A percentile compares a stretch with the other conserved stretches of the same genome.
phyloP scores from a whole-genome alignment of 2,329 filamentous ascomycete genomes.

The Fusarium sp. region DNA sequence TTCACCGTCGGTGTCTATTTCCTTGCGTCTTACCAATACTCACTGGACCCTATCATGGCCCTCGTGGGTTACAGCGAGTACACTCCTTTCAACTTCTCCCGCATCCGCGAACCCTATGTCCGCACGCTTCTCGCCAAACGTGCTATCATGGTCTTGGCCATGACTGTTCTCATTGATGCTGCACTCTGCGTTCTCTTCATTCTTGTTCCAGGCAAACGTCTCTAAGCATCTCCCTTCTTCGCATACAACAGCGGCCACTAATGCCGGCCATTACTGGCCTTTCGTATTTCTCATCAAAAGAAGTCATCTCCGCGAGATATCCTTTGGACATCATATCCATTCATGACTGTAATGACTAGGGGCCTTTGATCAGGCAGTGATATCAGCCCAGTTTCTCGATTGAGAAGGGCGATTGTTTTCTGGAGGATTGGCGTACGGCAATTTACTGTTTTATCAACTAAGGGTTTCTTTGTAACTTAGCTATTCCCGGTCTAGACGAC shows the following conservation, averaged over 20 bases:
- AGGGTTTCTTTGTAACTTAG: slow-evolving; percentile 49
- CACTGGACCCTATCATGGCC: slow-evolving; percentile 91
- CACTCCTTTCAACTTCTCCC: slow-evolving; percentile 92
- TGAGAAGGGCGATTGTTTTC: slow-evolving; percentile 38
- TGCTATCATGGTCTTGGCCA: slow-evolving; percentile 82
- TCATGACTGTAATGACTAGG: slow-evolving; percentile 53
- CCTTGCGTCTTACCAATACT: slow-evolving; percentile 93
- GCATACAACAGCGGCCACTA: slow-evolving; percentile 33
- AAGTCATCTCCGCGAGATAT: slow-evolving; percentile 37
- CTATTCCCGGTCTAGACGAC: slow-evolving; percentile 38
- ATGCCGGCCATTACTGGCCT: slow-evolving; percentile 48
- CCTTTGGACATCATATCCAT: slow-evolving; percentile 36
- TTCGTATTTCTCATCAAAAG: slow-evolving; percentile 26
- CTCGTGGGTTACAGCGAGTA: slow-evolving; percentile 95
- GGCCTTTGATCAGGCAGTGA: slow-evolving; percentile 41
- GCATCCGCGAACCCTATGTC: slow-evolving; percentile 91
- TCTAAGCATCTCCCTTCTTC: slow-evolving; percentile 63
- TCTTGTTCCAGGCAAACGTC: slow-evolving; percentile 89
- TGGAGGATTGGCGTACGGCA: slow-evolving; percentile 47
- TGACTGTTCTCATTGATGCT: slow-evolving; percentile 83
- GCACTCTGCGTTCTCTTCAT: slow-evolving; percentile 93
- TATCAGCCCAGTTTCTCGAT: slow-evolving; percentile 33
- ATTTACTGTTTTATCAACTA: slow-evolving; percentile 46
- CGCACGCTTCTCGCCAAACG: slow-evolving; percentile 87
- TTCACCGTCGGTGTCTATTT: slow-evolving; percentile 94